phyloP scores from a whole-genome alignment of 306 rosid species.

The Prunus mume region DNA sequence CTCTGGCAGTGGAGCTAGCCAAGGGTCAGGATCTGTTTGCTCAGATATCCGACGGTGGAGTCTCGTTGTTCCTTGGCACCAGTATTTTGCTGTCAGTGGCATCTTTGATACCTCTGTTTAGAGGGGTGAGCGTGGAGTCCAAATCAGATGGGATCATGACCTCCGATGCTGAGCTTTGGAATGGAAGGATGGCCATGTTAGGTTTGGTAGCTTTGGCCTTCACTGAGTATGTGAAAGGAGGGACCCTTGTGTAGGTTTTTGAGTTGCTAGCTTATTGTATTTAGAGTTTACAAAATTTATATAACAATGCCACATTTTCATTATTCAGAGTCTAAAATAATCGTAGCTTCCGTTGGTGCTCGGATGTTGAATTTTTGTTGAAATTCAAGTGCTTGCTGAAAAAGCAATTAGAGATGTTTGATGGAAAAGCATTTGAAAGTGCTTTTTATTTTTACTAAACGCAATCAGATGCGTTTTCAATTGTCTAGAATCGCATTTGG shows the following conservation, averaged over 20 bases:
- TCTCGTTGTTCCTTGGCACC: slow-evolving; percentile 61
- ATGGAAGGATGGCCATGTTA: slow-evolving; percentile 84
- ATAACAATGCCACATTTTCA: not conserved
- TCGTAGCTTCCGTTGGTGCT: no score
- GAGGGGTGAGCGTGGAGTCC: slow-evolving; percentile 70
- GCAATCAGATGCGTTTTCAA: no score
- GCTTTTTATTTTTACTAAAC: no score
- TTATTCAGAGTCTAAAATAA: not conserved
- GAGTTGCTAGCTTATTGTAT: not conserved
- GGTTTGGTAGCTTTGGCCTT: slow-evolving; percentile 77
- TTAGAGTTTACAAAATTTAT: not conserved
- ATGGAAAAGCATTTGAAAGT: no score
- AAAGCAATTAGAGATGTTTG: no score
- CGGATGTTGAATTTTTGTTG: no score
- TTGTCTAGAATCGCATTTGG: no score
- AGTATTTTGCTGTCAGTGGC: slow-evolving; percentile 57
- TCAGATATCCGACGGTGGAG: slow-evolving; percentile 66
- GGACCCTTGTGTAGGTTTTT: slow-evolving; percentile 45
- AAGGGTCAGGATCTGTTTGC: slow-evolving; percentile 62
- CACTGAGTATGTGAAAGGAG: slow-evolving; percentile 67
- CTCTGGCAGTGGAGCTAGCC: slow-evolving; percentile 59
- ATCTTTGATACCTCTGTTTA: slow-evolving; percentile 60
- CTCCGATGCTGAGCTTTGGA: slow-evolving; percentile 75
- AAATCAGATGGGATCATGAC: slow-evolving; percentile 56
- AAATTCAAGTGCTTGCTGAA: no score